Conservation (phyloP, 257 asterid species). For the Solanum ossicruentum region DNA sequence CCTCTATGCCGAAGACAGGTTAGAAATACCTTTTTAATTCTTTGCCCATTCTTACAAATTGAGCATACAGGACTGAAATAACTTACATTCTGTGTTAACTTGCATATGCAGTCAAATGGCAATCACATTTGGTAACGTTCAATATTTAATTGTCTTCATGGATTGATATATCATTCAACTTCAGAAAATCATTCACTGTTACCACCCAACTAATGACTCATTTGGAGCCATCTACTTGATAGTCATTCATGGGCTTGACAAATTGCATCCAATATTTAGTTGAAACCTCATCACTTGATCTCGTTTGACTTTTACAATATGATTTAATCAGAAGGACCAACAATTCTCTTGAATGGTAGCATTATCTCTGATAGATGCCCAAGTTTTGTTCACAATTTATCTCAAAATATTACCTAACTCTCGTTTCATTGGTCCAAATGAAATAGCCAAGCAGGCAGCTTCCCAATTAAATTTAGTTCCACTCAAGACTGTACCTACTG, state of each 20-base stretch:
- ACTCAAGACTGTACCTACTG: neutral
- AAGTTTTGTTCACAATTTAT: neutral
- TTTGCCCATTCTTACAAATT: neutral
- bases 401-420: neutral
- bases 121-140: neutral
- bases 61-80: neutral
- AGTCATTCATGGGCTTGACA: neutral
- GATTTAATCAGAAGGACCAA: neutral
- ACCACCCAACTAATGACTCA: neutral
- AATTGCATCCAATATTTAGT: neutral
- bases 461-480: neutral
- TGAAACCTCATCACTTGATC: neutral
- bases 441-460: neutral
- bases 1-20: conserved; percentile 81
- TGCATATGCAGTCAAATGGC: neutral
- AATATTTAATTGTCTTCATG: neutral
- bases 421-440: neutral
- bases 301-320: neutral
- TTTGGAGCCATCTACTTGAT: neutral
- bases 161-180: neutral
- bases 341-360: neutral
- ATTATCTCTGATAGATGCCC: neutral
- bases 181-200: neutral
- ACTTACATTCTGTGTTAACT: neutral
- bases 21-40: neutral